Percentiles rank a stretch among this genome's conserved stretches.
Evolutionary conservation across 805 yeast genomes (phyloP).

Genomic region (Suhomyces pyralidae): DNA sequence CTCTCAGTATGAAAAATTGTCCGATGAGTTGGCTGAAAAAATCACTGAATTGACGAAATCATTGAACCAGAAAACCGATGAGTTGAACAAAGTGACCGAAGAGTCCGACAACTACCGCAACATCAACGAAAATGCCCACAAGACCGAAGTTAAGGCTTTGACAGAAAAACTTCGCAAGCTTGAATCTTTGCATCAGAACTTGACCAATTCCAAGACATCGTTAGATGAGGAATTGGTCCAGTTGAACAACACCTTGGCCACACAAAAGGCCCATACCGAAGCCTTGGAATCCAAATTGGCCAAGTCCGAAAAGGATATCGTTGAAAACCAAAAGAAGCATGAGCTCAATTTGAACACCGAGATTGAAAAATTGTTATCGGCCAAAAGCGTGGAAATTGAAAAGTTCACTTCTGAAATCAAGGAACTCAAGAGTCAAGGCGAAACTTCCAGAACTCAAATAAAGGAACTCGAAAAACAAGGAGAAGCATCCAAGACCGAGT

Average conservation of each 20-base stretch:
- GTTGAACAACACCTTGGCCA: not conserved
- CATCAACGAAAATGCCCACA: slow-evolving; percentile 8
- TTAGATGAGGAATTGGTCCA: slow-evolving; percentile 4
- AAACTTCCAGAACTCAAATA: not conserved
- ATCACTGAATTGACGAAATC: slow-evolving; percentile 7
- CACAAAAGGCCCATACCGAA: not conserved
- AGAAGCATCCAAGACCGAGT: not conserved
- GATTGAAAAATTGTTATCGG: slow-evolving; percentile 20
- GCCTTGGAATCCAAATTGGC: slow-evolving; percentile 3
- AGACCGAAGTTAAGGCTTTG: slow-evolving; percentile 5
- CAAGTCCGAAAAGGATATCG: slow-evolving; percentile 5
- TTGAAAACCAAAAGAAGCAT: slow-evolving; percentile 12
- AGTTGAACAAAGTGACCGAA: slow-evolving; percentile 5
- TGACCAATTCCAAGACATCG: slow-evolving; percentile 2
- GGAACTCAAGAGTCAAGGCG: not conserved
- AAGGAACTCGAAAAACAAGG: not conserved
- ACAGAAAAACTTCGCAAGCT: slow-evolving; percentile 3
- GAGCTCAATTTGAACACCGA: slow-evolving; percentile 24
- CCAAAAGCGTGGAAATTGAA: slow-evolving; percentile 20
- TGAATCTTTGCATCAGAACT: slow-evolving; percentile 3
- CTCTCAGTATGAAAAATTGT: slow-evolving; percentile 11
- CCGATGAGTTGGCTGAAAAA: slow-evolving; percentile 9
- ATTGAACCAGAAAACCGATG: slow-evolving; percentile 8
- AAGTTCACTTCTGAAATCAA: slow-evolving; percentile 3
- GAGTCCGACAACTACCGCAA: not conserved